These are phyloP conservation scores for Pythium coloratum DNA, from an alignment of 352 stramenopile genomes.

Conservation along the genomic window DNA sequence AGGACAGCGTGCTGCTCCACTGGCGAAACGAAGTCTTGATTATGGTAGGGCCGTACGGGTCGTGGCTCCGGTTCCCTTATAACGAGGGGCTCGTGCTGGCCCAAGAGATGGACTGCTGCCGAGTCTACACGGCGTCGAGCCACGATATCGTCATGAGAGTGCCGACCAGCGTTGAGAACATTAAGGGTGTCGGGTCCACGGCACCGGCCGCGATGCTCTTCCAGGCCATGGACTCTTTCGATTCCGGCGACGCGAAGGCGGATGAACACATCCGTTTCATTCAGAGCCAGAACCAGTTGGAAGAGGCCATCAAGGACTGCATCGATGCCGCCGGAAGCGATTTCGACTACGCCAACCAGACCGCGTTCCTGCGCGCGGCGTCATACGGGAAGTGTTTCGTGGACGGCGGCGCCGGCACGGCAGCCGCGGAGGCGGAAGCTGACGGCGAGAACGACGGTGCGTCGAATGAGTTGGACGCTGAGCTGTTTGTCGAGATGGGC, in stretches of 20 bases:
- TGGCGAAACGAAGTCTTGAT: slow-evolving; percentile 81
- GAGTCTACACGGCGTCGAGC: slow-evolving; percentile 46
- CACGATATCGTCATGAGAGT: slow-evolving; percentile 89
- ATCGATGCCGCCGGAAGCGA: slow-evolving; percentile 84
- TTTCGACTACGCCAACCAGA: slow-evolving; percentile 84
- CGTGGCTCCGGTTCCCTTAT: slow-evolving; percentile 85
- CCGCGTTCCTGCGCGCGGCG: slow-evolving; percentile 74
- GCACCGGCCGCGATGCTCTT: slow-evolving; percentile 89
- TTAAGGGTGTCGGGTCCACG: slow-evolving; percentile 86
- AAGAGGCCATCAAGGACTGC: slow-evolving; percentile 88
- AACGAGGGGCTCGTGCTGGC: slow-evolving; percentile 70
- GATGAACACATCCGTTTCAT: slow-evolving; percentile 91
- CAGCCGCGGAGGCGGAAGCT: slow-evolving; percentile 11
- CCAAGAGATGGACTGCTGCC: slow-evolving; percentile 57
- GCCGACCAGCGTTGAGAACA: slow-evolving; percentile 80
- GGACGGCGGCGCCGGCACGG: slow-evolving; percentile 38
- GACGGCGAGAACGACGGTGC: slow-evolving; percentile 15
- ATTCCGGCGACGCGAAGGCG: slow-evolving; percentile 85
- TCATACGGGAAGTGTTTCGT: slow-evolving; percentile 67
- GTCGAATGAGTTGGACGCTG: slow-evolving; percentile 53
- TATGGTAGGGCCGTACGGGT: slow-evolving; percentile 86
- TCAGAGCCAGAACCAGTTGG: slow-evolving; percentile 69
- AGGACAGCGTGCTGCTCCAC: slow-evolving; percentile 90
- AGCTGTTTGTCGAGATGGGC: slow-evolving; percentile 89
- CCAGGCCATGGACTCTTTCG: slow-evolving; percentile 87